phyloP scores from a whole-genome alignment of 257 asterid genomes.

The Apocynum venetum region DNA sequence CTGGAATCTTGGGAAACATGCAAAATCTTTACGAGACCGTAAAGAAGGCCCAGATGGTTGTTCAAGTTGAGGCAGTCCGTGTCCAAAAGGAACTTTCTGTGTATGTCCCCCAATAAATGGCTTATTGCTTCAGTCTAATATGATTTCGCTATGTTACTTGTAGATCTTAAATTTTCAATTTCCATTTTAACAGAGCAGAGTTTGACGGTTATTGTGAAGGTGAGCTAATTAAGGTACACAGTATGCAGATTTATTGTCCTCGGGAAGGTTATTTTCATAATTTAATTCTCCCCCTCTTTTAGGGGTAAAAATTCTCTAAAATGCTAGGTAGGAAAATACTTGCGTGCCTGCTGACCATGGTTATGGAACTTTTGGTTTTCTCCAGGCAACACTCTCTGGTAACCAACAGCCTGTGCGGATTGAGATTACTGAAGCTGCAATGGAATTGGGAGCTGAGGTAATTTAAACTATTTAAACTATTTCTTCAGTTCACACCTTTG shows the following conservation, averaged over 20 bases:
- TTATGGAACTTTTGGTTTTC: not conserved
- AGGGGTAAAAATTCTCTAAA: too few species aligned
- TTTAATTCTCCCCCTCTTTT: not conserved
- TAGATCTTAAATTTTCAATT: conserved; percentile 3
- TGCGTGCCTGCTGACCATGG: too few species aligned
- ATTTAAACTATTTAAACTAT: conserved; percentile 17
- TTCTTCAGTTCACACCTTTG: not conserved
- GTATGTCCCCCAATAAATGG: conserved; percentile 34
- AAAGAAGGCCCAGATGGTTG: conserved; percentile 96
- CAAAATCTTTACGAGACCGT: conserved; percentile 89
- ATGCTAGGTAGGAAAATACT: too few species aligned
- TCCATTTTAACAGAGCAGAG: conserved; percentile 62
- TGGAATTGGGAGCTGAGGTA: conserved; percentile 85
- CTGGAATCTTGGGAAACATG: conserved; percentile 93
- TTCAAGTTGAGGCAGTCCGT: conserved; percentile 95
- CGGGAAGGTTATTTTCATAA: not conserved
- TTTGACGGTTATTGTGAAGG: conserved; percentile 92
- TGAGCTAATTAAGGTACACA: conserved; percentile 77
- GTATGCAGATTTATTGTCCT: not conserved
- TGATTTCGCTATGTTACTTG: not conserved
- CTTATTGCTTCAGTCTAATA: not conserved
- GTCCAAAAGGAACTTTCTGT: conserved; percentile 92
- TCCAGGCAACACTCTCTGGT: conserved; percentile 86
- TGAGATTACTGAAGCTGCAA: conserved; percentile 95
- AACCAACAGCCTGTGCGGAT: conserved; percentile 90